Conservation (phyloP, 495 filamentous ascomycete species). For the Xanthoparmelia taractica region DNA sequence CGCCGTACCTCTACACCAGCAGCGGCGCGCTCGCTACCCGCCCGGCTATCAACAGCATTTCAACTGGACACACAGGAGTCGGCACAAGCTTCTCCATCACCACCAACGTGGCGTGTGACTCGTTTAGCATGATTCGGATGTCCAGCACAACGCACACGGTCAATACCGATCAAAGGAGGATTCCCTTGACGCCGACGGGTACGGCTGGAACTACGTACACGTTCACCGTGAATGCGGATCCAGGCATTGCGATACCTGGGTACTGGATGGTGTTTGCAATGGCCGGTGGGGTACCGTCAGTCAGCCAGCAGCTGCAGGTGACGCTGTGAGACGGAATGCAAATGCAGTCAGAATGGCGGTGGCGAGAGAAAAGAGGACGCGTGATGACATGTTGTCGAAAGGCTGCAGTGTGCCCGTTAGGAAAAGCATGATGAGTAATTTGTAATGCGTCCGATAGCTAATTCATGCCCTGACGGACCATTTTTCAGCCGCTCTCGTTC, state of each 20-base stretch:
- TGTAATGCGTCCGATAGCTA: neutral
- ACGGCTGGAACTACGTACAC: constrained; percentile 19
- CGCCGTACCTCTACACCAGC: constrained; percentile 40
- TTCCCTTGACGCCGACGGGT: constrained; percentile 27
- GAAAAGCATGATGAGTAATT: neutral
- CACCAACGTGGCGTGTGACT: constrained; percentile 26
- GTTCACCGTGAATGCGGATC: constrained; percentile 35
- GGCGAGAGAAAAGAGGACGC: neutral
- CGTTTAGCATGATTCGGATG: constrained; percentile 32
- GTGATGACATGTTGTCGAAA: constrained; percentile 1
- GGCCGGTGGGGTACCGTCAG: constrained; percentile 31
- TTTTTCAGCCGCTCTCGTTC: neutral
- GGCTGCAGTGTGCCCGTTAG: neutral
- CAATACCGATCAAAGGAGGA: constrained; percentile 44
- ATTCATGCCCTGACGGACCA: neutral
- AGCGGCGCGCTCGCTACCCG: constrained; percentile 33
- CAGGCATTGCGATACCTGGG: constrained; percentile 40
- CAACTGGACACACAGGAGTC: constrained; percentile 21
- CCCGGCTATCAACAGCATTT: constrained; percentile 33
- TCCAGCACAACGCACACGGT: constrained; percentile 39
- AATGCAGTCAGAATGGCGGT: neutral
- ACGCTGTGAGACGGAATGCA: neutral
- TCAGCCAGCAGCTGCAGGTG: neutral
- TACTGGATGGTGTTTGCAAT: constrained; percentile 47
- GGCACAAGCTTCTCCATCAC: constrained; percentile 36